phyloP scores from a whole-genome alignment of 1,139 yeast species.

The Sugiyamaella paludigena region DNA sequence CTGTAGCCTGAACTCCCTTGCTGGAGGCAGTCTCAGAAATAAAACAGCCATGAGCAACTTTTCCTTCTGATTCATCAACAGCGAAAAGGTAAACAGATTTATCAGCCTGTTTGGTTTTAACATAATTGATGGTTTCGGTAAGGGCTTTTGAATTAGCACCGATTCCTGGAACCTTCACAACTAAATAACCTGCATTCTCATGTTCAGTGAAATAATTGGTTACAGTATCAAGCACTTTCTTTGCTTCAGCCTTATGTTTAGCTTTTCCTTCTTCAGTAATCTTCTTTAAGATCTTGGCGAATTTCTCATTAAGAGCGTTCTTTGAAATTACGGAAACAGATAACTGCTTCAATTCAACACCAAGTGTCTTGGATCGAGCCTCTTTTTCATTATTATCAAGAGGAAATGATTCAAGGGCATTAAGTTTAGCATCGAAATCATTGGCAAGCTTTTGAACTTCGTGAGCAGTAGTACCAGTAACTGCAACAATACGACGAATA shows the following conservation, averaged over 20 bases:
- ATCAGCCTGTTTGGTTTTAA: slow-evolving; percentile 73
- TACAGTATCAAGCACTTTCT: slow-evolving; percentile 78
- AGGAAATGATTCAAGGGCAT: slow-evolving; percentile 50
- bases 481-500: slow-evolving; percentile 95
- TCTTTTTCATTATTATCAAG: slow-evolving; percentile 66
- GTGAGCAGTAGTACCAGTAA: slow-evolving; percentile 86
- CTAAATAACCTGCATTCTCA: slow-evolving; percentile 53
- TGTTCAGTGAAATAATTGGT: slow-evolving; percentile 59
- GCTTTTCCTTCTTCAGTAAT: slow-evolving; percentile 85
- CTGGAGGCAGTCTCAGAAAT: slow-evolving; percentile 68
- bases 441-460: slow-evolving; percentile 81
- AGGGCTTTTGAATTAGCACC: slow-evolving; percentile 90
- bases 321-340: slow-evolving; percentile 80
- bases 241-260: slow-evolving; percentile 83
- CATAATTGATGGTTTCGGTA: slow-evolving; percentile 82
- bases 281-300: slow-evolving; percentile 75
- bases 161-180: slow-evolving; percentile 59
- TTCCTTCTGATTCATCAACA: slow-evolving; percentile 59
- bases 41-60: slow-evolving; percentile 94
- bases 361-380: slow-evolving; percentile 73
- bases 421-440: slow-evolving; percentile 63
- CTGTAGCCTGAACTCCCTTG: slow-evolving; percentile 74
- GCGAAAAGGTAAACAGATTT: slow-evolving; percentile 82
- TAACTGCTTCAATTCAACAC: slow-evolving; percentile 79
- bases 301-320: slow-evolving; percentile 68